A percentile compares a stretch with the other conserved stretches of the same genome.
These are phyloP conservation scores for Hypoxylon fragiforme DNA, from an alignment of 495 filamentous ascomycete species.

Conservation along the genomic window DNA sequence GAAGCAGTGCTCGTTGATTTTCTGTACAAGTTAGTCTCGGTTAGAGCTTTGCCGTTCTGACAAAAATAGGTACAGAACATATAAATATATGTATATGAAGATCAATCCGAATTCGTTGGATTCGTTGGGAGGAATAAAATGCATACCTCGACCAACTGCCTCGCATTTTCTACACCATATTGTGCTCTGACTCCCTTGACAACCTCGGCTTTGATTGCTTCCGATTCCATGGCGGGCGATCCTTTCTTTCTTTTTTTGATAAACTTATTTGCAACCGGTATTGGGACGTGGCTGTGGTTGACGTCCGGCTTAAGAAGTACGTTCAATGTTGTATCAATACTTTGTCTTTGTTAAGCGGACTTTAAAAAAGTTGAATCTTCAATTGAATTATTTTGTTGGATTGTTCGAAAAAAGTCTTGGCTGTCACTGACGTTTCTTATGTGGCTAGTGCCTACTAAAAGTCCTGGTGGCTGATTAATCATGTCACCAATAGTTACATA, in stretches of 20 bases:
- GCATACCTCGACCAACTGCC: slow-evolving; percentile 71
- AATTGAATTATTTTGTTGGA: slow-evolving; percentile 5
- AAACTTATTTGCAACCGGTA: too few relatives aligned
- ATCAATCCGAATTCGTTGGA: slow-evolving; percentile 5
- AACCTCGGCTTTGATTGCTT: slow-evolving; percentile 63
- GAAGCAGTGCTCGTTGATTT: slow-evolving; percentile 97
- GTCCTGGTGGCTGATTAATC: too few relatives aligned
- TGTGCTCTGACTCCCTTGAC: slow-evolving; percentile 76
- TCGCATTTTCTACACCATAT: slow-evolving; percentile 73
- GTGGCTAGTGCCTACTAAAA: slow-evolving; percentile 5
- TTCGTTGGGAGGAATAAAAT: background rate
- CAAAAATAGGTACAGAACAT: too few relatives aligned
- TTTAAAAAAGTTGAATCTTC: slow-evolving; percentile 28
- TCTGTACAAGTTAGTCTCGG: too few relatives aligned
- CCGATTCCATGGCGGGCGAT: slow-evolving; percentile 46
- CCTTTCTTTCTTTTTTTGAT: too few relatives aligned
- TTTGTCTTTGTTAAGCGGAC: slow-evolving; percentile 2
- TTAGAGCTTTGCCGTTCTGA: too few relatives aligned
- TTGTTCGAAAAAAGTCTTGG: background rate
- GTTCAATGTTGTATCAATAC: too few relatives aligned
- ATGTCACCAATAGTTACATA: too few relatives aligned
- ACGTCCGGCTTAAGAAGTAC: too few relatives aligned
- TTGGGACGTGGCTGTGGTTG: too few relatives aligned
- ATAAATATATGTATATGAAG: too few relatives aligned
- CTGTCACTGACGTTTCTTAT: background rate